Base-by-base conservation (phyloP, 257 asterid species). In the Gentiana straminea region DNA sequence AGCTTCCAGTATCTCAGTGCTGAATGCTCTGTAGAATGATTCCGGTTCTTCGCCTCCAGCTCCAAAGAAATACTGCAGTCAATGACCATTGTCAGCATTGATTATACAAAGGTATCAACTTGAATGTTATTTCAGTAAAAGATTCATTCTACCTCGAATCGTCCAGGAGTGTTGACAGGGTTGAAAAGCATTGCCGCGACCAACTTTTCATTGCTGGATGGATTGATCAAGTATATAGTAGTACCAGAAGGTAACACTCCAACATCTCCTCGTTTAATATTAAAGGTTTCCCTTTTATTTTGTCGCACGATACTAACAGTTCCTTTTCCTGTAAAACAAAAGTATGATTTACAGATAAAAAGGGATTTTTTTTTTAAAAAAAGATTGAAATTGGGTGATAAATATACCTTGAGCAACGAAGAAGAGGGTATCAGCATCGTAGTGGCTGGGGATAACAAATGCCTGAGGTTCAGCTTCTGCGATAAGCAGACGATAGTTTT, bases 401-500 rank as follows among this genome's bases (percentile, higher is more conserved):
- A 34, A 55, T 11, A 24, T 75, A 86, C 95, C 95, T 0, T 72
- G 73, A 3, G 70, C 75, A 33, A 89, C 86, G 6, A 83, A 71
- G 60, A 64, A 1, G 1, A 85, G 37, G 4, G 50, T 36, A 0
- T 89, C 89, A 1, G 95, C 97, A 63, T 89, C 97, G 71, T 64
- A 64, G 60, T 89, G 91, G 11, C 49, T 62, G 1, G 97, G 97
- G 57, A 77, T 61, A 9, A 81, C 9, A 49, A 89, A 85, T 24
- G 94, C 67, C 35, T 74, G 76, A 33, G 95, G 97, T 32, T 83
- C 75, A 1, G 91, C 86, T 62, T 85, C 97, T 5, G 81, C 54
- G 32, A 81, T 57, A 0, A 59, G 44, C 38, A 89, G 49, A 2
- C 97, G 77, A 58, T 60, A 79, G 57, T 89, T 85, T 53, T 81